phyloP scores from a whole-genome alignment of 768 basidiomycete species.

The Ephemerocybe angulata region DNA sequence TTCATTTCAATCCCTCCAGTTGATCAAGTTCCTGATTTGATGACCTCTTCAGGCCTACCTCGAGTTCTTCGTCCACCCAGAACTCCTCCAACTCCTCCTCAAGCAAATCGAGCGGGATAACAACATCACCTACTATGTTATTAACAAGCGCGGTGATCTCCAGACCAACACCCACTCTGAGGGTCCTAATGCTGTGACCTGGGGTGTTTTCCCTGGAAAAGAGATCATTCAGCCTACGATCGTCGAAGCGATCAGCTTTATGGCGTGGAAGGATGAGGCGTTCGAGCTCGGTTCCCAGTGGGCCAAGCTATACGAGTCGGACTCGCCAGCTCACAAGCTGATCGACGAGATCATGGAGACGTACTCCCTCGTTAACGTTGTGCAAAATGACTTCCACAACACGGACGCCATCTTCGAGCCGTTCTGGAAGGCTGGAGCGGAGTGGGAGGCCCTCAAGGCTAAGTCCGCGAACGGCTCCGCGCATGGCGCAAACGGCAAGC shows the following conservation, averaged over 20 bases:
- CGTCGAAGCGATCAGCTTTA: slow-evolving; percentile 95
- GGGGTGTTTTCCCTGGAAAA: slow-evolving; percentile 97
- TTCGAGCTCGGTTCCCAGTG: slow-evolving; percentile 90
- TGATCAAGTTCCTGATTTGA: background rate
- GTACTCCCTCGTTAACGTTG: slow-evolving; percentile 87
- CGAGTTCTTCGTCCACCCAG: slow-evolving; percentile 87
- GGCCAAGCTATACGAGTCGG: slow-evolving; percentile 81
- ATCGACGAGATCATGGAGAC: slow-evolving; percentile 78
- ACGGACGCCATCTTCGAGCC: slow-evolving; percentile 81
- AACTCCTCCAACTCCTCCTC: slow-evolving; percentile 67
- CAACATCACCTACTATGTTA: slow-evolving; percentile 93
- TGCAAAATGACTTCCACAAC: slow-evolving; percentile 93
- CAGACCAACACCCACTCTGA: slow-evolving; percentile 93
- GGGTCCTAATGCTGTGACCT: slow-evolving; percentile 97
- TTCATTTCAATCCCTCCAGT: background rate
- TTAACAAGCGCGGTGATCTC: slow-evolving; percentile 93
- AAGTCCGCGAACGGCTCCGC: slow-evolving; percentile 14
- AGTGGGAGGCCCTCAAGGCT: slow-evolving; percentile 27
- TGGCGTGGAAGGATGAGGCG: slow-evolving; percentile 99
- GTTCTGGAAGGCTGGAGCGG: slow-evolving; percentile 74
- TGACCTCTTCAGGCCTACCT: slow-evolving; percentile 71
- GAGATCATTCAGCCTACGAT: slow-evolving; percentile 96
- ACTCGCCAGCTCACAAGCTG: slow-evolving; percentile 69
- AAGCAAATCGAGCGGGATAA: slow-evolving; percentile 81
- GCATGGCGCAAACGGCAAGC: slow-evolving; percentile 31